Base-by-base conservation (phyloP, 371 early-diverging fungal genomes). In the Mortierella sp. region DNA sequence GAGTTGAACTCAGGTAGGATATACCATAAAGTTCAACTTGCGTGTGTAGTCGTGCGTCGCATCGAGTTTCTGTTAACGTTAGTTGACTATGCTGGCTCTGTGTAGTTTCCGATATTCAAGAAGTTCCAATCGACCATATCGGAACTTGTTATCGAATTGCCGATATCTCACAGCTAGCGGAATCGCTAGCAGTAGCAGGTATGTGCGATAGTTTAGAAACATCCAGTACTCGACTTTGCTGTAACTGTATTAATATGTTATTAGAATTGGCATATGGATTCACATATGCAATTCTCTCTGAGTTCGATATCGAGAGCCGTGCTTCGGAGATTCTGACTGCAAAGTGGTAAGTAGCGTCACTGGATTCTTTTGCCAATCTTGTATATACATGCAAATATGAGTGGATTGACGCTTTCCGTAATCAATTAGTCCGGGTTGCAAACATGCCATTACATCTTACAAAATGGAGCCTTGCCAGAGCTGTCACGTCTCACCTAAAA, bases 301-400 rank as follows among this genome's bases (percentile, higher is more conserved):
- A 81, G 60, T 48, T 81, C 36, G 72, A 76, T 10, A 81, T 81
- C 38, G 82, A 81, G 13, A 61, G 19, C 15, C 59, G 41, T 15
- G 57, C 67, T 3, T 52, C 68, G 0, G 82, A 81, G 4, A 28
- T 81, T 22, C 50, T 81, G 48, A 60, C 72, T 15, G 69, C 76
- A 24, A 76, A 69, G 41, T 81, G 82, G 82, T 81, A 66, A 9
- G 52, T 55, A n/a, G n/a, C 1, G 4, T 52, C 19, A 8, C 43
- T 43, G 10, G 43, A 10, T 3, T 10, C 43, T 43, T 43, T 43
- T 43, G 43, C 43, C 2, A 10, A 2, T 15, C 8, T 43, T 15
- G 15, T 10, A 43, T 43, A 10, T 43, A 0, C 15, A 1, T 13
- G 36, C 4, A 36, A 36, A 36, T n/a, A n/a, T 50, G 50, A 50